Evolutionary conservation across 208 protist species (phyloP).

Genomic region (Wallacemonas collosoma): DNA sequence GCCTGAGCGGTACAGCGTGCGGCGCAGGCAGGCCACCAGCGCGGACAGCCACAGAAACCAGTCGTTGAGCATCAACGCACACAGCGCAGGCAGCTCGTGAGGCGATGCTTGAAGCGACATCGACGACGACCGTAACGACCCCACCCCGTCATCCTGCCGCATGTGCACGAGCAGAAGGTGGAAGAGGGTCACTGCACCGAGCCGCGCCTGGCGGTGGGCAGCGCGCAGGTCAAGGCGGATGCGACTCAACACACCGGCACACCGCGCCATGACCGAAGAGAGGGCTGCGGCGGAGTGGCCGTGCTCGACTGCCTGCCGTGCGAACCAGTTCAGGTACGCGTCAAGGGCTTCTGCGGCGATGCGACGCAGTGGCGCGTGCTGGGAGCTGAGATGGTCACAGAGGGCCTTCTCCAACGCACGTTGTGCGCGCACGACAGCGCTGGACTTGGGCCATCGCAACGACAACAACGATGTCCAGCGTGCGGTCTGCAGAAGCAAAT

Average conservation of each 20-base stretch:
- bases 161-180: not conserved
- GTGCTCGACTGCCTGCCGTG: not conserved
- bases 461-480: slow-evolving; percentile 67
- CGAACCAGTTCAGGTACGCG: slow-evolving; percentile 15
- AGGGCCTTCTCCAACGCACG: slow-evolving; percentile 7
- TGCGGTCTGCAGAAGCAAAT: slow-evolving; percentile 71
- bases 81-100: slow-evolving; percentile 1
- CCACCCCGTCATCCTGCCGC: not conserved
- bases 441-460: not conserved
- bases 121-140: not conserved
- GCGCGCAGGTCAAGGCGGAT: slow-evolving; percentile 4
- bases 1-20: not conserved
- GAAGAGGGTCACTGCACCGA: slow-evolving; percentile 5
- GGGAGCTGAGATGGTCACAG: slow-evolving; percentile 13
- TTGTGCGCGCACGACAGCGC: slow-evolving; percentile 2
- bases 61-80: not conserved
- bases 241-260: slow-evolving; percentile 1
- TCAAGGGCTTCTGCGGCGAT: slow-evolving; percentile 15
- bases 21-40: not conserved
- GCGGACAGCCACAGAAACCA: slow-evolving; percentile 3
- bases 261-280: not conserved
- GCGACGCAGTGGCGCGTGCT: slow-evolving; percentile 17
- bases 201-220: not conserved
- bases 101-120: not conserved
- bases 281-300: not conserved